Evolutionary conservation across 345 rosid species (phyloP).

Genomic region (Salix viminalis): DNA sequence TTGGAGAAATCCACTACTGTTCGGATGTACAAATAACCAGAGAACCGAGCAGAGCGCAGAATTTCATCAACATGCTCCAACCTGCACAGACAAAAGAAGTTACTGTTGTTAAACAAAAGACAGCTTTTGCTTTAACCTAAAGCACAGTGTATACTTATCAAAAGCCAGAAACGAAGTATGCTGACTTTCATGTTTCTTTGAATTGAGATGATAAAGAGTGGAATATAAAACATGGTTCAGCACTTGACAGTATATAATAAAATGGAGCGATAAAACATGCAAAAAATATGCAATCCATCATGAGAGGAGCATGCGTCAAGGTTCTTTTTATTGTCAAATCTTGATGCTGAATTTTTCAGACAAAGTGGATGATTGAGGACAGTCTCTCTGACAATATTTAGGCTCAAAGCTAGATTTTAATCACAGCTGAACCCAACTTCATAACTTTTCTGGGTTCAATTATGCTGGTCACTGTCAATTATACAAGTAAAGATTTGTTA

Average conservation of each 20-base stretch:
- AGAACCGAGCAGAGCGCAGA: slow-evolving; percentile 77
- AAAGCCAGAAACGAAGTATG: neutral
- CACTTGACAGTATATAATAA: too few relatives aligned
- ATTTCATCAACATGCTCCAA: slow-evolving; percentile 90
- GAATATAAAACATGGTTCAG: neutral
- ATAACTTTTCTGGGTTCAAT: neutral
- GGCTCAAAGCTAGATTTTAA: neutral
- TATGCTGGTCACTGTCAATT: neutral
- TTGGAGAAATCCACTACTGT: slow-evolving; percentile 43
- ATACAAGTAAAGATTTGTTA: neutral
- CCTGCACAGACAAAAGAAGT: slow-evolving; percentile 32
- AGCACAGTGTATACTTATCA: neutral
- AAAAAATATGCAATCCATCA: neutral
- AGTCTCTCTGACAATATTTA: neutral
- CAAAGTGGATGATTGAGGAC: neutral
- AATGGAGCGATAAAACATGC: too few relatives aligned
- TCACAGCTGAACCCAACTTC: neutral
- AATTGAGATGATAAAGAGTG: neutral
- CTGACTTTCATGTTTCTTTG: neutral
- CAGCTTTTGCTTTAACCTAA: neutral
- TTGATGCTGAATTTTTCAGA: too few relatives aligned
- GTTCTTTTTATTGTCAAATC: neutral
- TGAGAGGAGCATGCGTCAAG: neutral
- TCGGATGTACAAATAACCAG: slow-evolving; percentile 80
- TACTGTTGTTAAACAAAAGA: neutral